Conservation (phyloP, 805 yeast species). For the Huiozyma naganishii region DNA sequence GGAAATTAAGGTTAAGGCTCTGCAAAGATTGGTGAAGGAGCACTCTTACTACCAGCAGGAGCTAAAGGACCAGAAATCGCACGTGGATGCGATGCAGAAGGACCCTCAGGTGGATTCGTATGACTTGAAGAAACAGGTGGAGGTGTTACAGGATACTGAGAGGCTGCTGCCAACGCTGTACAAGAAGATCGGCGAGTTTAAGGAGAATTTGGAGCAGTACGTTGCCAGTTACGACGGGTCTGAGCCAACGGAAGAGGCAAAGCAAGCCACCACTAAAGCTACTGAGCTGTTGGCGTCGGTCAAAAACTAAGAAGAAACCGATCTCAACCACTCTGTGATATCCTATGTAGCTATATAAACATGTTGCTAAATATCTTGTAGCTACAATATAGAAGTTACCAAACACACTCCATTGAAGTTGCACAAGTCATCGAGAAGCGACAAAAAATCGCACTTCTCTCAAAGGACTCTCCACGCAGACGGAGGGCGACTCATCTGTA, state of each 20-base stretch:
- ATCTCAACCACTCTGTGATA: no score
- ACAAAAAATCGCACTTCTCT: no score
- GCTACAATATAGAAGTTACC: no score
- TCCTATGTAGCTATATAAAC: no score
- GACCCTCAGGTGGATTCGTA: conserved; percentile 44
- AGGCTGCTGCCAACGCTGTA: conserved; percentile 41
- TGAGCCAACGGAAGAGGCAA: conserved; percentile 25
- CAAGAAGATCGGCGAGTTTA: conserved; percentile 32
- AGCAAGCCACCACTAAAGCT: conserved; percentile 19
- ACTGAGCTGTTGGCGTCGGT: conserved; percentile 11
- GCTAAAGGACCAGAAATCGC: conserved; percentile 39
- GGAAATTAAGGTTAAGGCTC: conserved; percentile 61
- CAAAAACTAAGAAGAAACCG: no score
- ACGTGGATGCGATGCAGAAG: conserved; percentile 37
- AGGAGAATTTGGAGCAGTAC: conserved; percentile 31
- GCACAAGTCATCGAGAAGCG: no score
- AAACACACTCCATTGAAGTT: no score
- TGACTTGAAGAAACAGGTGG: conserved; percentile 47
- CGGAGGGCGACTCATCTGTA: no score
- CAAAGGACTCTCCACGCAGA: no score
- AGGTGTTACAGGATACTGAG: conserved; percentile 44
- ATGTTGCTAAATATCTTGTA: no score
- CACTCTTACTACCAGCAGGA: conserved; percentile 51
- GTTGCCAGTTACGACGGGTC: conserved; percentile 29
- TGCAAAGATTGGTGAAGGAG: conserved; percentile 60